These are phyloP conservation scores for Arachis monticola DNA, from an alignment of 331 rosid species.

Conservation along the genomic window DNA sequence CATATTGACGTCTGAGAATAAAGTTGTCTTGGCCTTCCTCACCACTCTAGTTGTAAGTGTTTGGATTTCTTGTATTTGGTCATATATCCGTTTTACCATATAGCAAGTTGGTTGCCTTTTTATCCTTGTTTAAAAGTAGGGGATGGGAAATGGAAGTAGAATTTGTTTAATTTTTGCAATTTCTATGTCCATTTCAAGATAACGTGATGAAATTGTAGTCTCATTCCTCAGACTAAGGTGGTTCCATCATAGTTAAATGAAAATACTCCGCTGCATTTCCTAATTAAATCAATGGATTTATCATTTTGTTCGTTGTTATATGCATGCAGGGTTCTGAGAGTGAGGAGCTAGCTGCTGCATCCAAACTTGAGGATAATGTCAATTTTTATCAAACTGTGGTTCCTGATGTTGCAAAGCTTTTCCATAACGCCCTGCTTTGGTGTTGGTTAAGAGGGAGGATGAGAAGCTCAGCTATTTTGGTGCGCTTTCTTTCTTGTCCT, in stretches of 20 bases:
- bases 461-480: conserved; percentile 87
- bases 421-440: conserved; percentile 91
- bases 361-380: conserved; percentile 89
- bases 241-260: not conserved
- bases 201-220: not conserved
- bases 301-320: conserved; percentile 22
- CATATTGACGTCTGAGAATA: conserved; percentile 69
- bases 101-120: not conserved
- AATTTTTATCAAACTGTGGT: conserved; percentile 86
- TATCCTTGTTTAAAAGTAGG: not conserved
- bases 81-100: not conserved
- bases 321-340: conserved; percentile 83
- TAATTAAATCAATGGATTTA: conserved; percentile 1
- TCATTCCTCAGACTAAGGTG: not conserved
- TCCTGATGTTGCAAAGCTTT: conserved; percentile 88
- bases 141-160: conserved; percentile 8
- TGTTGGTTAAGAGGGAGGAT: conserved; percentile 85
- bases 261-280: not conserved
- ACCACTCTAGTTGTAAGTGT: conserved; percentile 85
- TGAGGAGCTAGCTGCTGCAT: conserved; percentile 89
- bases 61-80: not conserved
- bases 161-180: not conserved
- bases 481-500: conserved; percentile 44
- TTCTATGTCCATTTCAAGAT: not conserved
- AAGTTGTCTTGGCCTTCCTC: conserved; percentile 85